phyloP scores from a whole-genome alignment of 2,329 filamentous ascomycete species.

The Endocalyx cinctus region DNA sequence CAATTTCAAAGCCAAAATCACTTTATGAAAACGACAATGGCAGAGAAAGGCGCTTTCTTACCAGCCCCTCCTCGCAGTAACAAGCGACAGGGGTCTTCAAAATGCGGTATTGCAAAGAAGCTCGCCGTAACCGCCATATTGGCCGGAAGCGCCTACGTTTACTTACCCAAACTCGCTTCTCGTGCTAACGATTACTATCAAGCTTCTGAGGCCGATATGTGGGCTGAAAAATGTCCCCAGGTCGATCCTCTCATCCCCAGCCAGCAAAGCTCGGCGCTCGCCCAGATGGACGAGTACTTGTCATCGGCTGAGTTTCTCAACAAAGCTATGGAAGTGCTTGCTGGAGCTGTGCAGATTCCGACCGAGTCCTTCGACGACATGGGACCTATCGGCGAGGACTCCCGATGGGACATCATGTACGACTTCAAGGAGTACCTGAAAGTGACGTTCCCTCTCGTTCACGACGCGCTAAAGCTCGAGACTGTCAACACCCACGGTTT shows the following conservation, averaged over 20 bases:
- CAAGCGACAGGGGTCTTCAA: too few species aligned
- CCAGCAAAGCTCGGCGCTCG: slow-evolving; percentile 19
- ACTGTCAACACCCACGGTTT: slow-evolving; percentile 56
- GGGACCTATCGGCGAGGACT: slow-evolving; percentile 48
- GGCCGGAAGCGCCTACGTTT: too few species aligned
- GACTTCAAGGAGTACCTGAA: slow-evolving; percentile 47
- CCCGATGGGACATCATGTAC: slow-evolving; percentile 55
- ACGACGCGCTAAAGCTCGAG: slow-evolving; percentile 42
- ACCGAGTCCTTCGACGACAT: slow-evolving; percentile 53
- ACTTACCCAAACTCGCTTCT: too few species aligned
- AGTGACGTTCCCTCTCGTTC: slow-evolving; percentile 47
- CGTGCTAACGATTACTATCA: too few species aligned
- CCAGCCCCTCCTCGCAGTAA: too few species aligned
- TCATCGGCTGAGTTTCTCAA: slow-evolving; percentile 27
- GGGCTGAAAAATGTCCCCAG: slow-evolving; percentile 32
- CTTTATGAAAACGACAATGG: too few species aligned
- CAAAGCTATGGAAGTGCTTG: slow-evolving; percentile 30
- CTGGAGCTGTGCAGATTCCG: slow-evolving; percentile 47
- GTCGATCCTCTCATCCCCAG: slow-evolving; percentile 28
- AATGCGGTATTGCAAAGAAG: too few species aligned
- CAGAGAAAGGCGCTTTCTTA: too few species aligned
- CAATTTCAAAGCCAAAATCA: too few species aligned
- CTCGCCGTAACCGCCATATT: too few species aligned
- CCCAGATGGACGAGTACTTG: slow-evolving; percentile 28
- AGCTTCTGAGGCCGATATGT: too few species aligned